A percentile compares a stretch with the other conserved stretches of the same genome.
Conservation (phyloP, 2,329 filamentous ascomycete species). For the Furcasterigmium sp. region DNA sequence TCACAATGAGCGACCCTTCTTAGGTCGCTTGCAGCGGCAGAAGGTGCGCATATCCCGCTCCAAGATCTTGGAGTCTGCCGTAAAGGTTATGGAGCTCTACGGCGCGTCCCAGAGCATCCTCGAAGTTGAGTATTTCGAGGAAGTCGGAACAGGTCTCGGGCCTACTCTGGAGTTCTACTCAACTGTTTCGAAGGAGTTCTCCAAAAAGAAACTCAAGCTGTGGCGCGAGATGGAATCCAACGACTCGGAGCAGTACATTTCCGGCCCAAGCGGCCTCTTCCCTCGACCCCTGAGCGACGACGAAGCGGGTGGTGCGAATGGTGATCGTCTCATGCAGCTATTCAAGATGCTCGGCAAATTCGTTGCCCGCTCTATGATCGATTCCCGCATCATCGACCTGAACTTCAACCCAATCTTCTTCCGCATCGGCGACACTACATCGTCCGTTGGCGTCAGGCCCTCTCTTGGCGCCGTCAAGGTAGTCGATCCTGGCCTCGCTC, state of each 20-base stretch:
- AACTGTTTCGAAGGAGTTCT: constrained; percentile 93
- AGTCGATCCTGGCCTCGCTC: constrained; percentile 81
- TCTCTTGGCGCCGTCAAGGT: constrained; percentile 85
- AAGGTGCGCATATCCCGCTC: constrained; percentile 95
- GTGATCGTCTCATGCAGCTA: constrained; percentile 80
- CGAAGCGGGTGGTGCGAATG: constrained; percentile 67
- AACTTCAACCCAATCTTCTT: constrained; percentile 98
- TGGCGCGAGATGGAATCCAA: constrained; percentile 87
- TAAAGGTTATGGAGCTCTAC: constrained; percentile 99
- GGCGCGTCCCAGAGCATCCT: constrained; percentile 93
- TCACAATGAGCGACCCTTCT: constrained; percentile 84
- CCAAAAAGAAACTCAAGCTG: constrained; percentile 92
- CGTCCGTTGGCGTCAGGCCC: constrained; percentile 60
- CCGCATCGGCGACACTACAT: constrained; percentile 72
- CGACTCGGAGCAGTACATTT: constrained; percentile 74
- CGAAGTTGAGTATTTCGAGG: constrained; percentile 98
- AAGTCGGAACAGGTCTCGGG: constrained; percentile 92
- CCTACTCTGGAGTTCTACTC: constrained; percentile 98
- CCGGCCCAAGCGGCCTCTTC: constrained; percentile 79
- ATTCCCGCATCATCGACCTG: constrained; percentile 95
- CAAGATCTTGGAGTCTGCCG: constrained; percentile 92
- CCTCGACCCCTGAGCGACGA: constrained; percentile 83
- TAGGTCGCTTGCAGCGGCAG: constrained; percentile 87
- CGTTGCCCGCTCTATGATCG: constrained; percentile 95
- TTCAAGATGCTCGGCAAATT: constrained; percentile 97